Evolutionary conservation across 1,284 basidiomycete genomes (phyloP), one percentile per base, ranked within the genome.

Genomic region (Taiwanofungus camphoratus): DNA sequence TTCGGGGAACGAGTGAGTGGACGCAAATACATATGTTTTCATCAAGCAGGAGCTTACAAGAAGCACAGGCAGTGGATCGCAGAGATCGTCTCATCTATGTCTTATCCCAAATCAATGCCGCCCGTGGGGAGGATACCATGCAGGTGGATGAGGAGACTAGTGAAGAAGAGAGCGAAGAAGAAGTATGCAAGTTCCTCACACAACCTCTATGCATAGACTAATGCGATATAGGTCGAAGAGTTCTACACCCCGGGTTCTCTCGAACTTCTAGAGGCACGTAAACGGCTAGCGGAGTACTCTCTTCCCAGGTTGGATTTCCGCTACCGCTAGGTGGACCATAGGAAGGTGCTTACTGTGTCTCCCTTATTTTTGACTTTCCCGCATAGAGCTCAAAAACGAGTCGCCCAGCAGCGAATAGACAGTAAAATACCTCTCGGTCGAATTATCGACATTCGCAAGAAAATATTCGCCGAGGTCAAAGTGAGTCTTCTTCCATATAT

Each of bases 201-300:
- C n/a, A n/a, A n/a, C n/a, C n/a, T n/a, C n/a, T n/a, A n/a, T n/a
- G n/a, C n/a, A n/a, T n/a, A n/a, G n/a, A n/a, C n/a, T n/a, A n/a
- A n/a, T n/a, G n/a, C n/a, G n/a, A n/a, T 16, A 8, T 53, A 87
- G 73, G 80, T 89, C 59, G 94, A 96, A 60, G 96, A 99, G 60
- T 99, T 99, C 69, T 99, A 94, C 64, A 89, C 95, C 3, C 88
- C 91, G 46, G 95, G 95, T 3, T 79, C 90, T 1, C 69, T 92
- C 7, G 88, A 87, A 51, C 76, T 99, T 39, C 72, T 98, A 32
- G 77, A 87, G 56, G 83, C 93, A 37, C 76, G 96, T 49, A 75
- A 86, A 58, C 76, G 73, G 51, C 81, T 99, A 55, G 94, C 94
- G 41, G 84, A 88, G 62, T 97, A 84, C 68, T 98, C 95, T 55